Base-by-base conservation (phyloP, 192 early-diverging fungal genomes). In the Umbelopsis ramanniana region DNA sequence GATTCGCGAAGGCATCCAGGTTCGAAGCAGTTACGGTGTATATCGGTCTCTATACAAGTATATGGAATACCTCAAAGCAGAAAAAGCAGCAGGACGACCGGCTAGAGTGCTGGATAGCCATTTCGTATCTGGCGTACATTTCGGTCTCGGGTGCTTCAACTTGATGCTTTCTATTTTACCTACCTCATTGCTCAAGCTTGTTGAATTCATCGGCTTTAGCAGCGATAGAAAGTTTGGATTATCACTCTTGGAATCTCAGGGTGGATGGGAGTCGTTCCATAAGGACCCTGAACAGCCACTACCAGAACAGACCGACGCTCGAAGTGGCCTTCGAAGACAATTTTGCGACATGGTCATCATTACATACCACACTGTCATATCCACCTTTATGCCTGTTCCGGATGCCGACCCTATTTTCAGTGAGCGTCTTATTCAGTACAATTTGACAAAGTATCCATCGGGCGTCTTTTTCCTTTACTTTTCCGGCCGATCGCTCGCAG, bases 121-220 rank as follows among this genome's bases (percentile, higher is more conserved):
- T 73, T 92, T 95, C 79, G 88, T 92, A 69, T 90, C 90, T 9
- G 94, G 93, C 37, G 88, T 96, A 3, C 84, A 88, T 6, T 84
- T 93, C 19, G 91, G 89, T n/a, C 86, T 94, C 55, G 94, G 93
- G 5, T 83, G 86, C 63, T 96, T 96, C 77, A 93, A 91, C 52
- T 77, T 97, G n/a, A 82, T 93, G 38, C 83, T 97, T 22, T 91
- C 89, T 37, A 87, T 95, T 73, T 67, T 97, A 54, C 95, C 95
- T 2, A 76, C 86, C 0, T 82, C 84, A 53, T 84, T 93, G 6
- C 78, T 96, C 63, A 87, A 91, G 46, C 80, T 97, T 38, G 87
- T 94, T 19, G 94, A 97, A 75, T 79, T 96, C 47, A 92, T 96
- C 23, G 95, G 95, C 0, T 97, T 95, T 78, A 78, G 86, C 2